Conservation (phyloP, 768 basidiomycete genomes). For the Asterophora parasitica region DNA sequence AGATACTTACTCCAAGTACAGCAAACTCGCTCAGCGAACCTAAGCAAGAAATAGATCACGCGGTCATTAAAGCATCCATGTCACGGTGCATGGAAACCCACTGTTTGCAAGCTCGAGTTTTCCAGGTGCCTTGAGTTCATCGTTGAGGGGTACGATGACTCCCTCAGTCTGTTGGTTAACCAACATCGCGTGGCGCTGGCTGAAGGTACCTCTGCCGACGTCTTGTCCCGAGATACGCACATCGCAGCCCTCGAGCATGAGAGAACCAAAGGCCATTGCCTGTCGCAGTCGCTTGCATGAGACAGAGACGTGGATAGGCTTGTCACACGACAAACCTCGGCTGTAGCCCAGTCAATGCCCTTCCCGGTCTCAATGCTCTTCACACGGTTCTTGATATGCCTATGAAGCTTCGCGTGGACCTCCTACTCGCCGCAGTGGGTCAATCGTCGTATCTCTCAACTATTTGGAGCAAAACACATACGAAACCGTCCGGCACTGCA, state of each 20-base stretch:
- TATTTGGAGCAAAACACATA: conserved; percentile 28
- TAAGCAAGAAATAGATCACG: conserved; percentile 24
- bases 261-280: conserved; percentile 85
- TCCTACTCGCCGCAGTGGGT: conserved; percentile 39
- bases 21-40: conserved; percentile 88
- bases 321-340: conserved; percentile 51
- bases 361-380: conserved; percentile 59
- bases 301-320: not conserved
- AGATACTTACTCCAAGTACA: conserved; percentile 67
- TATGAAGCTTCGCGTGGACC: conserved; percentile 70
- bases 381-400: conserved; percentile 78
- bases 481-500: conserved; percentile 52
- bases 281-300: conserved; percentile 20
- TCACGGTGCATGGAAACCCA: conserved; percentile 27
- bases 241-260: conserved; percentile 78
- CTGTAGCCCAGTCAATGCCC: conserved; percentile 88
- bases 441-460: conserved; percentile 34
- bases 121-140: conserved; percentile 52
- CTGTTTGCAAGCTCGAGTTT: conserved; percentile 87
- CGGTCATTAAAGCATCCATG: not conserved
- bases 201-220: conserved; percentile 87
- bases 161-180: conserved; percentile 83
- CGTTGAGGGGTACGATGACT: conserved; percentile 79
- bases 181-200: conserved; percentile 87
- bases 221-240: conserved; percentile 92